Conservation (phyloP, 2,329 filamentous ascomycete species). For the Cucurbitaria berberidis region DNA sequence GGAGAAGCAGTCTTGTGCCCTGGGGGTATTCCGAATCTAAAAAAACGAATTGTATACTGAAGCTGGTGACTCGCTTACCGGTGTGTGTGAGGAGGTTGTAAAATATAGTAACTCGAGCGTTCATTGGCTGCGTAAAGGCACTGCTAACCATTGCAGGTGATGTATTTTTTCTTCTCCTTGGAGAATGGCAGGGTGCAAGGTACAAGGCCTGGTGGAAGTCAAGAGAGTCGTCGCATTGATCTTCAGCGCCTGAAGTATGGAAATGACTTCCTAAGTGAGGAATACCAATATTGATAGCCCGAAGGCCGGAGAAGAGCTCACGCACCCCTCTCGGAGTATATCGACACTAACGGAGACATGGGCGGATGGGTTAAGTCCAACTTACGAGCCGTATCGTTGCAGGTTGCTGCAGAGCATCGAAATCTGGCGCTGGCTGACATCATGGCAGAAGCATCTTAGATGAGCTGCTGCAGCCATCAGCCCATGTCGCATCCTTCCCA, state of each 20-base stretch:
- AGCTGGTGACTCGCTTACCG: neutral
- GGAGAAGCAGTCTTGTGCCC: neutral
- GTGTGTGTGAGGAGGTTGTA: neutral
- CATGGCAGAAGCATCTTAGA: slow-evolving; percentile 31
- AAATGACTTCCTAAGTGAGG: neutral
- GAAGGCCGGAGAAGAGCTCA: neutral
- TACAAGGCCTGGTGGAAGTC: neutral
- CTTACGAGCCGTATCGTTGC: slow-evolving; percentile 16
- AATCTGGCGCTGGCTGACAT: slow-evolving; percentile 42
- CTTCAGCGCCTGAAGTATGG: neutral
- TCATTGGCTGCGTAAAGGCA: neutral
- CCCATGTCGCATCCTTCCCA: slow-evolving; percentile 43
- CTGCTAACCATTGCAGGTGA: neutral
- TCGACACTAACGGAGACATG: slow-evolving; percentile 2
- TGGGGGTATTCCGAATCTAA: neutral
- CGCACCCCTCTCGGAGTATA: neutral
- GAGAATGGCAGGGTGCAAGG: neutral
- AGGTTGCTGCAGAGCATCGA: slow-evolving; percentile 27
- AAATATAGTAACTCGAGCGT: neutral
- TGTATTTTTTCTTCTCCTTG: neutral
- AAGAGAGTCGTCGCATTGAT: neutral
- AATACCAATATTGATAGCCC: neutral
- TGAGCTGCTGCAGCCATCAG: slow-evolving; percentile 43
- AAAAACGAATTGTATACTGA: neutral
- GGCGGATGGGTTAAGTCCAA: no score